These are phyloP conservation scores for Candida dendrica DNA, from an alignment of 805 yeast genomes.

Conservation along the genomic window DNA sequence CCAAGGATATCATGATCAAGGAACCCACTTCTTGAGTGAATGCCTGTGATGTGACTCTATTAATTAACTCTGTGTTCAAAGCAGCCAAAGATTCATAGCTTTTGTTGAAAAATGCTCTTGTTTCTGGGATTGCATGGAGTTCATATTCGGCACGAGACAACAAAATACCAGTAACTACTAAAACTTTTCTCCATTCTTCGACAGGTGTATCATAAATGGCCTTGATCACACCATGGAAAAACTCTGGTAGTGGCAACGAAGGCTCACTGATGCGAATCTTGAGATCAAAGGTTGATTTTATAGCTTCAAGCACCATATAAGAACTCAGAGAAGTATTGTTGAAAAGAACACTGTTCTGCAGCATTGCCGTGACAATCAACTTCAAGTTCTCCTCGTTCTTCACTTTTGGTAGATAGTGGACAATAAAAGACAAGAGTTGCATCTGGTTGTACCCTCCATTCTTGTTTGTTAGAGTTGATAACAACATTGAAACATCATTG, in stretches of 20 bases:
- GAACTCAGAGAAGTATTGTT: slow-evolving; percentile 13
- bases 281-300: slow-evolving; percentile 36
- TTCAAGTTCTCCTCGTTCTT: slow-evolving; percentile 36
- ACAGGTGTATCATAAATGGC: slow-evolving; percentile 26
- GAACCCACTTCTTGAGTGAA: slow-evolving; percentile 19
- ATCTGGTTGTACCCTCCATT: neutral
- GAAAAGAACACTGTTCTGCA: slow-evolving; percentile 21
- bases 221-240: slow-evolving; percentile 27
- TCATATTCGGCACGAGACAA: slow-evolving; percentile 27
- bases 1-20: slow-evolving; percentile 7
- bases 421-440: slow-evolving; percentile 30
- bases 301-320: slow-evolving; percentile 39
- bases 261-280: slow-evolving; percentile 39
- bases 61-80: slow-evolving; percentile 25
- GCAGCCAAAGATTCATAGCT: slow-evolving; percentile 25
- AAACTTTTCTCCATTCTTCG: slow-evolving; percentile 35
- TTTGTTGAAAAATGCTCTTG: slow-evolving; percentile 27
- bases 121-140: slow-evolving; percentile 24
- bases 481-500: slow-evolving; percentile 22
- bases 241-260: slow-evolving; percentile 30
- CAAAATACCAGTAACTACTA: slow-evolving; percentile 35
- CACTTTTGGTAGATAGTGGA: slow-evolving; percentile 37
- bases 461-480: slow-evolving; percentile 9
- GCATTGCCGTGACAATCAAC: slow-evolving; percentile 30
- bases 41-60: neutral